Evolutionary conservation across 108 stramenopile genomes (phyloP), one percentile per base, ranked within the genome.

Genomic region (Fragilaria crotonensis): DNA sequence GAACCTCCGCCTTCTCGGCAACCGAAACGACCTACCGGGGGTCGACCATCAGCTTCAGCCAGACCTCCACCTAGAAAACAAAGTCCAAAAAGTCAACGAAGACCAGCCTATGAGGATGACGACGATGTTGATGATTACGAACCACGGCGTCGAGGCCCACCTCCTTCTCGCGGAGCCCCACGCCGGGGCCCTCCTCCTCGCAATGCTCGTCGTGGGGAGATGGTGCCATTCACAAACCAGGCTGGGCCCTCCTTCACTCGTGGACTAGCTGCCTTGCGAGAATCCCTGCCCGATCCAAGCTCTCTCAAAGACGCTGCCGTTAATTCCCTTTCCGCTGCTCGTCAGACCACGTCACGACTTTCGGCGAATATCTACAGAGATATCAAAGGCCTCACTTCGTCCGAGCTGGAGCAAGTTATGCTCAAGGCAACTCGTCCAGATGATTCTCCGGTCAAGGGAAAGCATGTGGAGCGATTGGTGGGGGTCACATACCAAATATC

Each of bases 401-500:
- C 80, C 1, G 92, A 93, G 58, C 74, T 93, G 14, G 92, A 93
- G 59, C 92, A 93, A 71, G 92, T 89, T 56, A 85, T 94, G 85
- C 77, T 94, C 47, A 94, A 94, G 55, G 79, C 93, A 7, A 94
- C 93, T 0, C 68, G 83, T 33, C 93, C 93, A 2, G 85, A 90
- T 64, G 85, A 90, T 62, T 70, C 71, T 17, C 84, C 83, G 48
- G 89, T 94, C 52, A 94, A 94, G 71, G 78, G 83, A 46, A 94
- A 94, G 73, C 93, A 94, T 52, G 87, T 84, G 25, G 93, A 94
- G 53, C 77, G 89, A 44, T 60, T 94, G 36, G 87, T 94, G 22
- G 87, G 89, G 5, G 89, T 94, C 0, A 94, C 93, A 0, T 94
- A 94, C 63, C 93, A 94, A 68, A 94, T 90, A 48, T 81, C 83